phyloP scores from a whole-genome alignment of 257 asterid genomes.

The Nicotiana tomentosiformis region DNA sequence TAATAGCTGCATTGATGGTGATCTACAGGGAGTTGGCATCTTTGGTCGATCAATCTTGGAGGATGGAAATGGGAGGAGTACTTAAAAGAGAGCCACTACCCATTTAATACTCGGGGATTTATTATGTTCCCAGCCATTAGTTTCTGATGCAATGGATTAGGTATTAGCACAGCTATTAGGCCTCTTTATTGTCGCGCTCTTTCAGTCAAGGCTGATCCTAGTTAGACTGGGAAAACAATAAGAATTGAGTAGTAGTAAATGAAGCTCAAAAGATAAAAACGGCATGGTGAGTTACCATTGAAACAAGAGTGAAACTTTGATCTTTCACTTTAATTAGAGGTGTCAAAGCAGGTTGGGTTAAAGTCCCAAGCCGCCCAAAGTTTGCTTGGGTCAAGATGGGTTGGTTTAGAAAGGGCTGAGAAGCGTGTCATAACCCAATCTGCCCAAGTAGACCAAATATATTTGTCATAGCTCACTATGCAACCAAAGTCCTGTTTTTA shows the following conservation, averaged over 20 bases:
- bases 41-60: slow-evolving; percentile 84
- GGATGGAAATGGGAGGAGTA: slow-evolving; percentile 92
- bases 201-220: not conserved
- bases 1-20: slow-evolving; percentile 16
- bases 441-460: no score
- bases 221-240: not conserved
- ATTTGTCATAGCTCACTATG: no score
- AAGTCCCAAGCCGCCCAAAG: no score
- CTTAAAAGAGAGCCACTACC: slow-evolving; percentile 47
- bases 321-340: no score
- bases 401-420: no score
- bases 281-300: no score
- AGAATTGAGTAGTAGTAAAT: not conserved
- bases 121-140: slow-evolving; percentile 18
- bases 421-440: no score
- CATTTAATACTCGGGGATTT: slow-evolving; percentile 20
- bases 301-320: no score
- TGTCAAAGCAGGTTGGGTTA: no score
- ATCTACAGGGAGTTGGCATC: slow-evolving; percentile 72
- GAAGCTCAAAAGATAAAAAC: not conserved
- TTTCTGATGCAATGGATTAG: slow-evolving; percentile 24
- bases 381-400: no score
- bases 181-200: not conserved
- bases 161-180: slow-evolving; percentile 10
- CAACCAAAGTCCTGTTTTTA: no score